phyloP scores from a whole-genome alignment of 2,329 filamentous ascomycete species.

The Epichloe gansuensis region DNA sequence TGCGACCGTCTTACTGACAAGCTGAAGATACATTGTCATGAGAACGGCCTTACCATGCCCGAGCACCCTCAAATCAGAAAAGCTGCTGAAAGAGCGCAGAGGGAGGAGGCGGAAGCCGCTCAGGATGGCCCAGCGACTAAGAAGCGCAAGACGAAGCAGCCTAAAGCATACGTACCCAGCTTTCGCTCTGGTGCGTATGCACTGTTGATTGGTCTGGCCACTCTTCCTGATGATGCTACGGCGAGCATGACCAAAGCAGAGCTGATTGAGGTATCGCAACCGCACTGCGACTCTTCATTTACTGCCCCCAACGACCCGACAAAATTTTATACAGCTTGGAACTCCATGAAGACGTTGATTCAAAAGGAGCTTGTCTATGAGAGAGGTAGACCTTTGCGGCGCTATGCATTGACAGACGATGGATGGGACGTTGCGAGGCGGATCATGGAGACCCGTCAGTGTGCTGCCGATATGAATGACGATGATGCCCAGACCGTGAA shows the following conservation, averaged over 20 bases:
- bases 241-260: slow-evolving; percentile 52
- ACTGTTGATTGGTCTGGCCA: slow-evolving; percentile 53
- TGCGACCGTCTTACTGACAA: slow-evolving; percentile 55
- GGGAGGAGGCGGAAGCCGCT: slow-evolving; percentile 22
- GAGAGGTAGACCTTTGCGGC: slow-evolving; percentile 52
- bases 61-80: slow-evolving; percentile 36
- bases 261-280: slow-evolving; percentile 56
- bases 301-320: slow-evolving; percentile 52
- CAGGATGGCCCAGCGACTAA: slow-evolving; percentile 25
- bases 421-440: slow-evolving; percentile 62
- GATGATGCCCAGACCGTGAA: neutral
- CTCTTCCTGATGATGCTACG: slow-evolving; percentile 38
- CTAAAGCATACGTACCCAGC: slow-evolving; percentile 57
- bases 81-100: slow-evolving; percentile 16
- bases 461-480: slow-evolving; percentile 15
- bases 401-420: slow-evolving; percentile 61
- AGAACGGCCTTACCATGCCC: slow-evolving; percentile 57
- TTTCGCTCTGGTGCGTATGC: slow-evolving; percentile 66
- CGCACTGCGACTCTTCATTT: slow-evolving; percentile 61
- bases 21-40: slow-evolving; percentile 46
- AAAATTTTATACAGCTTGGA: slow-evolving; percentile 70
- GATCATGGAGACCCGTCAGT: slow-evolving; percentile 42
- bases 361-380: slow-evolving; percentile 64
- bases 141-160: slow-evolving; percentile 43
- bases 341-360: slow-evolving; percentile 63